Evolutionary conservation across 192 early-diverging fungal genomes (phyloP), one percentile per base, ranked within the genome.

Genomic region (Coemansia erecta): DNA sequence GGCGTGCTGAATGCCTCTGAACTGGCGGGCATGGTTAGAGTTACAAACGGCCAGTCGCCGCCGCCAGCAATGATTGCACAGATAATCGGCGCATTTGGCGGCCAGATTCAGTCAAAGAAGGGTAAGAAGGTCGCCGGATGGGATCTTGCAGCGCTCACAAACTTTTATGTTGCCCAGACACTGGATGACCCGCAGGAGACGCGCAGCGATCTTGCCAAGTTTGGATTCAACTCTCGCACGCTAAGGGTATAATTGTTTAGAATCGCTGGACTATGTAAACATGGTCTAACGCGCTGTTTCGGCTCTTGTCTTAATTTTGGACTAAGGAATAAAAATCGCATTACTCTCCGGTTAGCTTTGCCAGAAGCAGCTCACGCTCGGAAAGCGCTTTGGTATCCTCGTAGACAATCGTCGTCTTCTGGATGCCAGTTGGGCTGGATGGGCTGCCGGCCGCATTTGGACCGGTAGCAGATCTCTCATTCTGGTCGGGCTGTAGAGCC

Each of bases 121-220:
- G 68, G 72, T 2, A 58, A 64, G 31, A 61, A 45, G 22, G 60
- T 74, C 28, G 23, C 59, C 1, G 73, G 73, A 15, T 75, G 72
- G 73, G 53, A 63, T 54, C 8, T 65, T 2, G 52, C 50, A 22
- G 64, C 72, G 19, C 65, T 81, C 18, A 62, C 61, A 22, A 61
- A 51, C 35, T 81, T 81, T 39, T 81, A 67, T 28, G 46, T 81
- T 14, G 60, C 61, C 2, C 78, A 81, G 31, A 68, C 78, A 7
- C 47, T 81, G 28, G 64, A 81, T 19, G 78, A 81, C 21, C 78
- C 78, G 2, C 42, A 54, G 7, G 78, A 81, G 42, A 81, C 78
- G 1, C 78, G 78, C 49, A 54, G 49, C 18, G 78, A 81, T 28
- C 61, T 81, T 14, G 68, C 64, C 11, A 71, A 64, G 22, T 69